Evolutionary conservation across 768 basidiomycete genomes (phyloP).

Genomic region (Tephrocybe sp.): DNA sequence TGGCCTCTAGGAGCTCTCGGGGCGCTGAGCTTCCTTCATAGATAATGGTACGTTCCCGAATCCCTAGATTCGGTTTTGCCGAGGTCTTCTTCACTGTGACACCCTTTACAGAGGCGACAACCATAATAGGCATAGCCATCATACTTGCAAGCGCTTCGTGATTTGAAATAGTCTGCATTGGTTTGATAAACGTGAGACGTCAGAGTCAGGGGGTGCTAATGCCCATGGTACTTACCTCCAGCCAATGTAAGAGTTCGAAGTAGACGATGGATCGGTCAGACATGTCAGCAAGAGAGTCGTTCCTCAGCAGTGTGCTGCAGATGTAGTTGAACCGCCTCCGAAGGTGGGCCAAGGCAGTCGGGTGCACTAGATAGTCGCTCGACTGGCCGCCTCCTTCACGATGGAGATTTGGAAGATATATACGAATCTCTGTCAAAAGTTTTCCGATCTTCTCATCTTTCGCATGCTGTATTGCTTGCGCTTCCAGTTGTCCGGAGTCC

Average conservation of each 20-base stretch:
- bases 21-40: constrained; percentile 93
- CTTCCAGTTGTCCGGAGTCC: constrained; percentile 82
- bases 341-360: constrained; percentile 89
- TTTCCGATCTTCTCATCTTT: constrained; percentile 76
- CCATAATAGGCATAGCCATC: constrained; percentile 98
- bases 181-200: constrained; percentile 5
- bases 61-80: constrained; percentile 42
- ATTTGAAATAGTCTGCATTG: constrained; percentile 78
- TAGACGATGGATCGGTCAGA: constrained; percentile 84
- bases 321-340: constrained; percentile 89
- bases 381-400: constrained; percentile 74
- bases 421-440: constrained; percentile 70
- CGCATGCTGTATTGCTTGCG: constrained; percentile 64
- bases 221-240: constrained; percentile 79
- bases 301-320: constrained; percentile 81
- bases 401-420: constrained; percentile 80
- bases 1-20: constrained; percentile 87
- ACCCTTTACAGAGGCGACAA: constrained; percentile 66
- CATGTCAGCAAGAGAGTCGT: constrained; percentile 95
- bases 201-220: neutral
- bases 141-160: constrained; percentile 93
- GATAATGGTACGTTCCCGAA: constrained; percentile 78
- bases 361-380: constrained; percentile 91
- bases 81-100: constrained; percentile 55
- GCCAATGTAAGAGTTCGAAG: constrained; percentile 89